Conservation (phyloP, 352 stramenopile species). For the Pythium monospermum region DNA sequence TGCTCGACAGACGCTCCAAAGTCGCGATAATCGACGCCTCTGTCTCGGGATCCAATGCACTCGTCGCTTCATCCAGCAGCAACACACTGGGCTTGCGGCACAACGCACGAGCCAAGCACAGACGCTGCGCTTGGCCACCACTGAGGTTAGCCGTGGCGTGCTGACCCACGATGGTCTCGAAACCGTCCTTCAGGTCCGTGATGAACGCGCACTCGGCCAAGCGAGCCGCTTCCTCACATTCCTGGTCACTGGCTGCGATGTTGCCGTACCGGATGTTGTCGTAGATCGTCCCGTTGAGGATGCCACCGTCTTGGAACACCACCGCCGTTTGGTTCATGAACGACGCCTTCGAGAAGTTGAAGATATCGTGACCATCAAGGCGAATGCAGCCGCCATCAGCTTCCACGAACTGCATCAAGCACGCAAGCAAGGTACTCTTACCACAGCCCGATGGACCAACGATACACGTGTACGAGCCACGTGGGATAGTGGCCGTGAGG, state of each 20-base stretch:
- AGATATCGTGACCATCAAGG: conserved; percentile 77
- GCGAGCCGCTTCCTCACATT: conserved; percentile 77
- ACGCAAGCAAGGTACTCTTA: conserved; percentile 85
- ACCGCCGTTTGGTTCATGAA: conserved; percentile 86
- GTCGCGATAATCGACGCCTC: too few species aligned
- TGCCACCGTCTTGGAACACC: conserved; percentile 84
- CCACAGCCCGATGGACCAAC: conserved; percentile 80
- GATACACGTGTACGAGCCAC: conserved; percentile 82
- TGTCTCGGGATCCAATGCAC: conserved; percentile 79
- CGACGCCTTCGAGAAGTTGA: conserved; percentile 83
- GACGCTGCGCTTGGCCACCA: conserved; percentile 82
- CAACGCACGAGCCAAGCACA: conserved; percentile 77
- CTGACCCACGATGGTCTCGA: conserved; percentile 78
- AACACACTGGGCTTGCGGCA: conserved; percentile 76
- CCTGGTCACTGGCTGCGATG: conserved; percentile 53
- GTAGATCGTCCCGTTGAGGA: conserved; percentile 84
- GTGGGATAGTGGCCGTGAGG: conserved; percentile 57
- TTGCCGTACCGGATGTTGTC: conserved; percentile 88
- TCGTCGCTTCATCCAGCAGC: conserved; percentile 83
- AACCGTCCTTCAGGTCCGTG: conserved; percentile 72
- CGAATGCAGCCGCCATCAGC: conserved; percentile 76
- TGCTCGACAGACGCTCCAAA: conserved; percentile 68
- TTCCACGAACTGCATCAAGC: conserved; percentile 87
- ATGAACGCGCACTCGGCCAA: conserved; percentile 85
- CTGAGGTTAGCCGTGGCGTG: conserved; percentile 85